phyloP scores from a whole-genome alignment of 768 basidiomycete species.

The Termitomyces sp. region DNA sequence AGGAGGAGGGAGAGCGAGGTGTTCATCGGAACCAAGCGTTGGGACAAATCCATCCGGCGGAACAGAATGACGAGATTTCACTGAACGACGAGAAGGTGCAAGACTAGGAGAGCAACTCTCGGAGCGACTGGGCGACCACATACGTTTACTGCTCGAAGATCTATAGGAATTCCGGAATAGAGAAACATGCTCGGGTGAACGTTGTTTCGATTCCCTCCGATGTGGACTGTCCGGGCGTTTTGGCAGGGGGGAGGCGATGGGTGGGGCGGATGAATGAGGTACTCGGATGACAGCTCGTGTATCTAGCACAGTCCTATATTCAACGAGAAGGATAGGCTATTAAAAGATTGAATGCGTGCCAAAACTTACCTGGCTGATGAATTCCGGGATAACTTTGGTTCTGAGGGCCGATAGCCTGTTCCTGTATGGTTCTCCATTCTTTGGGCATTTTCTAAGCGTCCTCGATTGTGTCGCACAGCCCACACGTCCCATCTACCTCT shows the following conservation, averaged over 20 bases:
- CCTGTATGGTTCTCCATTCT: background rate
- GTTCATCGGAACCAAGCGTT: slow-evolving; percentile 30
- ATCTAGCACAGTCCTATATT: background rate
- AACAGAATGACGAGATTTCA: slow-evolving; percentile 21
- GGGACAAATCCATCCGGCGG: slow-evolving; percentile 54
- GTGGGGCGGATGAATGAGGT: background rate
- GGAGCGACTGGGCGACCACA: background rate
- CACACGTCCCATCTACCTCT: slow-evolving; percentile 21
- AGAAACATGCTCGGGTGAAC: background rate
- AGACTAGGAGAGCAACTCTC: slow-evolving; percentile 12
- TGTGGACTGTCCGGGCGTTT: background rate
- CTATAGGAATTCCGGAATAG: background rate
- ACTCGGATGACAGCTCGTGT: background rate
- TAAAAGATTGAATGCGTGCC: background rate
- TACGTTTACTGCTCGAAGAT: background rate
- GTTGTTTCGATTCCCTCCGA: background rate
- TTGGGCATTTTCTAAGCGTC: background rate
- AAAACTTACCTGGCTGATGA: background rate
- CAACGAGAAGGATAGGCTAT: background rate
- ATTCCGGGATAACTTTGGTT: background rate
- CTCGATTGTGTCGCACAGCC: background rate
- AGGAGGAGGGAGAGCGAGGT: slow-evolving; percentile 47
- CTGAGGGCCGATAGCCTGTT: background rate
- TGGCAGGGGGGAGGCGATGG: background rate
- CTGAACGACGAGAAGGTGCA: slow-evolving; percentile 16